Evolutionary conservation across 2,329 filamentous ascomycete species (phyloP).

Genomic region (Trichoderma pleuroti): DNA sequence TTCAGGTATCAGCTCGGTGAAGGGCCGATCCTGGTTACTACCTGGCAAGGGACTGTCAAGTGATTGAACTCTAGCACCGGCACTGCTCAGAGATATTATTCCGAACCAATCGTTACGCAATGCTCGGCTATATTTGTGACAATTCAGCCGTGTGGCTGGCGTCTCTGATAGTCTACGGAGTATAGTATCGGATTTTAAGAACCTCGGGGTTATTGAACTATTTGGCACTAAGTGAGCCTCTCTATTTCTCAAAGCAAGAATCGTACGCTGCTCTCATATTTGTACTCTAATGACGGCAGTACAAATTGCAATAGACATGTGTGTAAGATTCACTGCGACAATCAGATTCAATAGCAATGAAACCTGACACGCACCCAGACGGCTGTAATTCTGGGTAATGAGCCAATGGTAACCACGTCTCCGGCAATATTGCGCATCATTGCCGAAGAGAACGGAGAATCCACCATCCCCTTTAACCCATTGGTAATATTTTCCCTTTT

Average conservation of each 20-base stretch:
- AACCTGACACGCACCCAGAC: background rate
- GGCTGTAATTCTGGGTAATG: background rate
- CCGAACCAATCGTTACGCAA: background rate
- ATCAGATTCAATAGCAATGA: too few species aligned
- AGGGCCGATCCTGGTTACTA: background rate
- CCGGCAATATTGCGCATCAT: background rate
- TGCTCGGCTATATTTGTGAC: background rate
- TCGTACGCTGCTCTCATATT: background rate
- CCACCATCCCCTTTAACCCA: background rate
- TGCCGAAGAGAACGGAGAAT: background rate
- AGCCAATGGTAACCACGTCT: background rate
- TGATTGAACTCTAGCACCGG: background rate
- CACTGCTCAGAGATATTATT: background rate
- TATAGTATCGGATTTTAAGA: background rate
- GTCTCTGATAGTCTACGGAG: too few species aligned
- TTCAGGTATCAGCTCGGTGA: background rate
- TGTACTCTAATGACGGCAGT: background rate
- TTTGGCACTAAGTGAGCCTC: background rate
- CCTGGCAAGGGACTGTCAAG: background rate
- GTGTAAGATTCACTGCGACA: background rate
- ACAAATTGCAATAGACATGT: background rate
- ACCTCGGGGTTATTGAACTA: background rate
- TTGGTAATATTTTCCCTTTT: slow-evolving; percentile 9
- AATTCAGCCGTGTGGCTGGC: background rate
- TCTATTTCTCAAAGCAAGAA: background rate